A percentile compares a stretch with the other conserved stretches of the same genome.
phyloP scores from a whole-genome alignment of 768 basidiomycete genomes.

The Butyriboletus loyo region DNA sequence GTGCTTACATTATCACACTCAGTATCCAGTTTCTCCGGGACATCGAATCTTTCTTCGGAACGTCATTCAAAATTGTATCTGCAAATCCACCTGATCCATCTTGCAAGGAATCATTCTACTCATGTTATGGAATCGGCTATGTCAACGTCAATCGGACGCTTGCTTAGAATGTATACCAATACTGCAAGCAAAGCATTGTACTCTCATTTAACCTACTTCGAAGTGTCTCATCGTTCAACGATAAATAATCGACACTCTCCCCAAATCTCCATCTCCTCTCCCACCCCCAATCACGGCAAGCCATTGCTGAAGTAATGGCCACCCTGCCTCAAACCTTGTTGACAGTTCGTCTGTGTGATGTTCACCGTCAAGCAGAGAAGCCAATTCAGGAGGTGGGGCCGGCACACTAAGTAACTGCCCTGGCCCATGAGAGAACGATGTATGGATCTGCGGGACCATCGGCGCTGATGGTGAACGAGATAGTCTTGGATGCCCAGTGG shows the following conservation, averaged over 20 bases:
- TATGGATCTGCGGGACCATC: conserved; percentile 34
- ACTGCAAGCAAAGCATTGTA: neutral
- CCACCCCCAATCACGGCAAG: conserved; percentile 58
- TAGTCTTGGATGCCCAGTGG: conserved; percentile 45
- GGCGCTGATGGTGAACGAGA: conserved; percentile 60
- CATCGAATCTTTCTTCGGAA: conserved; percentile 77
- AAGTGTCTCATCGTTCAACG: conserved; percentile 40
- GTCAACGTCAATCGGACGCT: conserved; percentile 82
- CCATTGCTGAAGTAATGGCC: conserved; percentile 79
- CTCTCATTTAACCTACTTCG: neutral
- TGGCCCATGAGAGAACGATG: conserved; percentile 23
- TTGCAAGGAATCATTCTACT: conserved; percentile 67
- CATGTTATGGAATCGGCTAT: conserved; percentile 91
- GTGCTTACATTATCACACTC: conserved; percentile 5
- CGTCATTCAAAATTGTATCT: conserved; percentile 85
- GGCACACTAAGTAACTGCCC: conserved; percentile 20
- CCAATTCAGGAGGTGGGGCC: conserved; percentile 50
- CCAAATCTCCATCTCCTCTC: conserved; percentile 63
- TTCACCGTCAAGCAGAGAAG: conserved; percentile 73
- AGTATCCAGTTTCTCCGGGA: conserved; percentile 94
- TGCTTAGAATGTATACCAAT: conserved; percentile 39
- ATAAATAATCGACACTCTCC: conserved; percentile 76
- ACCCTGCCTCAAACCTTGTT: conserved; percentile 76
- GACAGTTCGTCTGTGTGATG: conserved; percentile 92
- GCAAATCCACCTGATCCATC: conserved; percentile 51